phyloP scores from a whole-genome alignment of 139 green algal species.

The Pseudopediastrum boryanum region DNA sequence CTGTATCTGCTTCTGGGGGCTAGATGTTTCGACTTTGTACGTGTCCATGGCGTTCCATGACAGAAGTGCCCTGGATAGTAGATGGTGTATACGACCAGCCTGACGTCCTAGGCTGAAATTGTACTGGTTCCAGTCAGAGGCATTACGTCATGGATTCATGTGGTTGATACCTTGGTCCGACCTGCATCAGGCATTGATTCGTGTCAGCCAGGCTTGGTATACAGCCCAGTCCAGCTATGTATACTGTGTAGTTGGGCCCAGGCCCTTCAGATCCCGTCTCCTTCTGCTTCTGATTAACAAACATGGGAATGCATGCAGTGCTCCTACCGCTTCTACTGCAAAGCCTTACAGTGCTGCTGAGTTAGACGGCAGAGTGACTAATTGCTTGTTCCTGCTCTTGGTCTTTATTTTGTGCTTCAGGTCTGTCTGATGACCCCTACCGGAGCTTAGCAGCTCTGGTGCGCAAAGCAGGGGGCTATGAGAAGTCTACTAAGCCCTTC shows the following conservation, averaged over 20 bases:
- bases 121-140: too few relatives aligned
- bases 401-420: background rate
- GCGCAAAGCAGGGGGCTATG: constrained; percentile 31
- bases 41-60: too few relatives aligned
- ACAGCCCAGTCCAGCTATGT: background rate
- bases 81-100: too few relatives aligned
- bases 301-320: background rate
- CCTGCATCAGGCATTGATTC: too few relatives aligned
- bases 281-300: too few relatives aligned
- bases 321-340: background rate
- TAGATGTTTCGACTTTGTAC: too few relatives aligned
- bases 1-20: too few relatives aligned
- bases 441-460: constrained; percentile 33
- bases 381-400: background rate
- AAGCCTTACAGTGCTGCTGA: background rate
- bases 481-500: constrained; percentile 31
- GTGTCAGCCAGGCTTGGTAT: too few relatives aligned
- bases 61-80: too few relatives aligned
- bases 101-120: too few relatives aligned
- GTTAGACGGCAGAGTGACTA: background rate
- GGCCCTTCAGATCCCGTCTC: background rate
- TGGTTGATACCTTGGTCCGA: too few relatives aligned
- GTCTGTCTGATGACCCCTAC: constrained; percentile 38
- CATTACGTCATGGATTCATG: too few relatives aligned
- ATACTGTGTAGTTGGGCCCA: background rate